These are phyloP conservation scores for Cenococcum geophilum DNA, from an alignment of 495 filamentous ascomycete species.

Conservation along the genomic window DNA sequence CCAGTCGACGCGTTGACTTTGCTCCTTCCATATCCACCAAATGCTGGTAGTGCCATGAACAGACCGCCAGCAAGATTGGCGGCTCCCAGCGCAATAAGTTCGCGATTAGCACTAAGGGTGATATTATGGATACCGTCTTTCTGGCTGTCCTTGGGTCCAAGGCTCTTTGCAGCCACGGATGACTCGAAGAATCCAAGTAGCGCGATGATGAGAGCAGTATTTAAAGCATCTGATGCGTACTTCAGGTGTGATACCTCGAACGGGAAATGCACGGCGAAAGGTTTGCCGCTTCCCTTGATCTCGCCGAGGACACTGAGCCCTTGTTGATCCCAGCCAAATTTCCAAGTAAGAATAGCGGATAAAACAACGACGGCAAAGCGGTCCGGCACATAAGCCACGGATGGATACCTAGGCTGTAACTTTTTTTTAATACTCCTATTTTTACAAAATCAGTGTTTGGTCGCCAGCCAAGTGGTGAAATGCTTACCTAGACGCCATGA, in stretches of 20 bases:
- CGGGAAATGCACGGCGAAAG: slow-evolving; percentile 81
- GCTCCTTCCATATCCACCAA: slow-evolving; percentile 92
- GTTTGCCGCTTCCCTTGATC: slow-evolving; percentile 59
- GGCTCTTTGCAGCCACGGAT: slow-evolving; percentile 89
- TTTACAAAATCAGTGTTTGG: slow-evolving; percentile 11
- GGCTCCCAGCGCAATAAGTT: slow-evolving; percentile 85
- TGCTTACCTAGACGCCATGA: slow-evolving; percentile 71
- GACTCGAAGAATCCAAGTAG: slow-evolving; percentile 97
- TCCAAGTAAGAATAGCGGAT: slow-evolving; percentile 72
- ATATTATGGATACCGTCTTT: slow-evolving; percentile 64
- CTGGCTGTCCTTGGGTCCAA: slow-evolving; percentile 49
- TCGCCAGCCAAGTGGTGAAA: not conserved
- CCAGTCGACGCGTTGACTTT: slow-evolving; percentile 92
- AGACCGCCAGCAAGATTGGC: slow-evolving; percentile 87
- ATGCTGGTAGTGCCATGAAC: slow-evolving; percentile 86
- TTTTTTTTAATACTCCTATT: slow-evolving; percentile 68
- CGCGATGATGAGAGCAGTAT: slow-evolving; percentile 88
- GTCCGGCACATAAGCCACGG: slow-evolving; percentile 85
- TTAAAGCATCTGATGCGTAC: slow-evolving; percentile 78
- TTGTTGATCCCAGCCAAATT: slow-evolving; percentile 69
- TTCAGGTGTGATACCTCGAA: slow-evolving; percentile 68
- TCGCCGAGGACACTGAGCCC: slow-evolving; percentile 81
- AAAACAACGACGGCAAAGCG: slow-evolving; percentile 86
- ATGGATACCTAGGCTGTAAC: slow-evolving; percentile 73
- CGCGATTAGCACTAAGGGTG: slow-evolving; percentile 81